Percentiles rank a stretch among this genome's conserved stretches.
Evolutionary conservation across 768 basidiomycete species (phyloP).

Genomic region (Psilocybe cubensis): DNA sequence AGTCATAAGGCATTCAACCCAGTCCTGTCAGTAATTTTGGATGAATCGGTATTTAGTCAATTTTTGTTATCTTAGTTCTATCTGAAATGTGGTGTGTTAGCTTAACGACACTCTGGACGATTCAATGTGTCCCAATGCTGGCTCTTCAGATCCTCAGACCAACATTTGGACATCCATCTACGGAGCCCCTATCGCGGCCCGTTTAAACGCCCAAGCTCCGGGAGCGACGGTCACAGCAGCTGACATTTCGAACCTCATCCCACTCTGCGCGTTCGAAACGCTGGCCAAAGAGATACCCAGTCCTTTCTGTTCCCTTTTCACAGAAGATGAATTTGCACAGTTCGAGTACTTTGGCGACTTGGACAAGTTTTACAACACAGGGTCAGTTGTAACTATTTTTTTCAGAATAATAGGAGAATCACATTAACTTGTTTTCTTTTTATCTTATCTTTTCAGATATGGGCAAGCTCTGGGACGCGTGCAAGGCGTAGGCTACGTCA

Average conservation of each 20-base stretch:
- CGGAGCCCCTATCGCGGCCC: conserved; percentile 54
- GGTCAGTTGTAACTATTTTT: conserved; percentile 41
- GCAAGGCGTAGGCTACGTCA: conserved; percentile 86
- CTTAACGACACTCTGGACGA: conserved; percentile 73
- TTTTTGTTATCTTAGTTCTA: not conserved
- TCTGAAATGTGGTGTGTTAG: conserved; percentile 26
- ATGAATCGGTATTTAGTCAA: conserved; percentile 45
- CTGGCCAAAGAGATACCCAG: conserved; percentile 52
- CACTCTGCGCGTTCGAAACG: conserved; percentile 84
- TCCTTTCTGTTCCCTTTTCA: conserved; percentile 78
- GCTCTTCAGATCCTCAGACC: conserved; percentile 45
- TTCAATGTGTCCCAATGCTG: conserved; percentile 62
- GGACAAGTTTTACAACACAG: conserved; percentile 78
- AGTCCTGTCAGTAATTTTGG: conserved; percentile 56
- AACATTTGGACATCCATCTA: conserved; percentile 60
- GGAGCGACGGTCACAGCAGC: conserved; percentile 58
- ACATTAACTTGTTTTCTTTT: not conserved
- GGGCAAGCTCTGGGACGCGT: conserved; percentile 72
- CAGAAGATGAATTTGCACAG: conserved; percentile 57
- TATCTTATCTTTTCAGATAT: conserved; percentile 42
- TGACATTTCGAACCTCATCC: conserved; percentile 66
- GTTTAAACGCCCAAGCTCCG: conserved; percentile 63
- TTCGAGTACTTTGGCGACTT: conserved; percentile 77
- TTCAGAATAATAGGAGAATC: not conserved
- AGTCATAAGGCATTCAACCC: conserved; percentile 50